These are phyloP conservation scores for Curvularia verruculosa DNA, from an alignment of 2,329 filamentous ascomycete genomes.

Conservation along the genomic window DNA sequence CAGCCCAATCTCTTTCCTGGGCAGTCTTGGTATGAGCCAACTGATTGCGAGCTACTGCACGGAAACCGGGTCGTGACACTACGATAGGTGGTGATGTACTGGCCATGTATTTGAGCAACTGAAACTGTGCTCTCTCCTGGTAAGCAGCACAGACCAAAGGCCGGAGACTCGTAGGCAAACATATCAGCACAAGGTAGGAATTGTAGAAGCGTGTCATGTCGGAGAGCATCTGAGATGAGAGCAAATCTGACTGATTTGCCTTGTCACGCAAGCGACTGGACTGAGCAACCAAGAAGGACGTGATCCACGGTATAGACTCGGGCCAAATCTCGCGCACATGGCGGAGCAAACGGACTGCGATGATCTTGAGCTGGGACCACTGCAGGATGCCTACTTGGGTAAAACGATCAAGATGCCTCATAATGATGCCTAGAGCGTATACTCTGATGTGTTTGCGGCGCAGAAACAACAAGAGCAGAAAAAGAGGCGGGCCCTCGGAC, in stretches of 20 bases:
- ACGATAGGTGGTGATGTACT: constrained; percentile 59
- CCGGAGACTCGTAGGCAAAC: constrained; percentile 54
- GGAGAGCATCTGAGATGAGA: constrained; percentile 15
- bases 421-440: constrained; percentile 29
- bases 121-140: constrained; percentile 65
- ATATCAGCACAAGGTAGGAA: constrained; percentile 55
- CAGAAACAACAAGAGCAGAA: constrained; percentile 41
- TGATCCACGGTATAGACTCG: constrained; percentile 41
- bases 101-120: constrained; percentile 64
- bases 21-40: constrained; percentile 63
- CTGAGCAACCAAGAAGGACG: constrained; percentile 34
- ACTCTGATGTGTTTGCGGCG: constrained; percentile 36
- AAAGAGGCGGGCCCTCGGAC: constrained; percentile 31
- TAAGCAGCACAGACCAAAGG: constrained; percentile 56
- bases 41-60: constrained; percentile 62
- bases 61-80: constrained; percentile 64
- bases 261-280: constrained; percentile 27
- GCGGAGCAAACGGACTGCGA: constrained; percentile 35
- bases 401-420: constrained; percentile 34
- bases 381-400: constrained; percentile 19
- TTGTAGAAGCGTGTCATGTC: constrained; percentile 56
- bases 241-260: not conserved
- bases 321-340: constrained; percentile 42
- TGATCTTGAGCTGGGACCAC: constrained; percentile 35
- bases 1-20: constrained; percentile 63